Base-by-base conservation (phyloP, 2,329 filamentous ascomycete genomes). In the Epichloe elymi region DNA sequence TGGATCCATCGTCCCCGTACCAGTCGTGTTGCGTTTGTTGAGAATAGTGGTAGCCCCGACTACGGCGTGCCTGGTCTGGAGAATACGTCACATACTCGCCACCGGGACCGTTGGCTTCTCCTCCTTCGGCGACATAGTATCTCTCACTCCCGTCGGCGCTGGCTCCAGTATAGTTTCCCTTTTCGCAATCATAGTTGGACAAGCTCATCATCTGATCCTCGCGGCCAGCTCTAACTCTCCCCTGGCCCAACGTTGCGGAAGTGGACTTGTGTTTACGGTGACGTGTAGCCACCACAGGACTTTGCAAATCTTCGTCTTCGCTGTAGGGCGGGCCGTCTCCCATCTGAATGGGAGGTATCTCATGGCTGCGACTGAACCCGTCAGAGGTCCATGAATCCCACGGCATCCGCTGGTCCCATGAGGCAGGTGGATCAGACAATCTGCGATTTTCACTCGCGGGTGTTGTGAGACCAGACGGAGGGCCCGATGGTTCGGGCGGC, bases 261-360 rank as follows among this genome's bases (percentile, higher is more conserved):
- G 79, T 76, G 3, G 85, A 87, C 66, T 87, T 94, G 69, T 90
- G 85, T 67, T 93, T 95, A 62, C 86, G 85, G 66, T 95, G 89
- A 52, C 86, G 78, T 39, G 86, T 86, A 57, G 85, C 88, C 14
- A 90, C 88, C 17, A 95, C 87, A 0, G 90, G 90, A 63, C 89
- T 95, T 62, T 93, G 88, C 42, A 96, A 75, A 66, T 97, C 93
- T 60, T 97, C 89, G 61, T 97, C 90, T 69, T 96, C 90, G 66
- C 88, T 95, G 71, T 89, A 97, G 2, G 90, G 91, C 20, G 90
- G 90, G 0, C 90, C 90, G 63, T 93, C 88, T 4, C 81, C 86
- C 60, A 93, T 91, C 46, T 88, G 80, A 63, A 93, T 89, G 19
- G 86, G 85, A 10, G 88, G 84, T 15, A 94, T 74, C 61, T 90